phyloP scores from a whole-genome alignment of 139 green algal species.

The Closterium sp. region DNA sequence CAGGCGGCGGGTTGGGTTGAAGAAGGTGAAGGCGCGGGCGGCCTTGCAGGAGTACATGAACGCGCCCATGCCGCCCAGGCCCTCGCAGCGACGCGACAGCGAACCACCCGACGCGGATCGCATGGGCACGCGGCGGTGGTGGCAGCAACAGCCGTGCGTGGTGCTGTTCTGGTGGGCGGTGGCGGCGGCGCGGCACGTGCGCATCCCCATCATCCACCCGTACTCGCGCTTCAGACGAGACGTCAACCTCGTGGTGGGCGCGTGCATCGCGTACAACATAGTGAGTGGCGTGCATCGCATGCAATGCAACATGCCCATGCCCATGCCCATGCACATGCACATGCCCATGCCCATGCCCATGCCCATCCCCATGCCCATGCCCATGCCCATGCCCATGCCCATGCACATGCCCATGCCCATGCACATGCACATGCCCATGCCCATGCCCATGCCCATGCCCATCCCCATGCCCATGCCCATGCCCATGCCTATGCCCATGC shows the following conservation, averaged over 20 bases:
- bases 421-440: too few relatives aligned
- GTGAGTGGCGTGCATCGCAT: too few relatives aligned
- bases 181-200: neutral
- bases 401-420: too few relatives aligned
- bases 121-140: neutral
- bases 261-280: neutral
- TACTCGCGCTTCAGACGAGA: constrained; percentile 1
- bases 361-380: too few relatives aligned
- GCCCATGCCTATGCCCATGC: too few relatives aligned
- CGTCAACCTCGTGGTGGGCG: neutral
- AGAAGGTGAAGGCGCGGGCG: neutral
- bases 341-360: too few relatives aligned
- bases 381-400: too few relatives aligned
- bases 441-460: too few relatives aligned
- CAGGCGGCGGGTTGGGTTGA: neutral
- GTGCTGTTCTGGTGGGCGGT: neutral
- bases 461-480: too few relatives aligned
- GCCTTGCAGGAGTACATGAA: neutral
- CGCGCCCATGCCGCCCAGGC: neutral
- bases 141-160: neutral
- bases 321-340: too few relatives aligned
- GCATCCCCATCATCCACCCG: constrained; percentile 1
- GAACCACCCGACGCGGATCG: neutral
- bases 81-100: neutral
- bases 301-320: too few relatives aligned